phyloP scores from a whole-genome alignment of 176 grass and related monocot genomes.

The Hordeum marinum region DNA sequence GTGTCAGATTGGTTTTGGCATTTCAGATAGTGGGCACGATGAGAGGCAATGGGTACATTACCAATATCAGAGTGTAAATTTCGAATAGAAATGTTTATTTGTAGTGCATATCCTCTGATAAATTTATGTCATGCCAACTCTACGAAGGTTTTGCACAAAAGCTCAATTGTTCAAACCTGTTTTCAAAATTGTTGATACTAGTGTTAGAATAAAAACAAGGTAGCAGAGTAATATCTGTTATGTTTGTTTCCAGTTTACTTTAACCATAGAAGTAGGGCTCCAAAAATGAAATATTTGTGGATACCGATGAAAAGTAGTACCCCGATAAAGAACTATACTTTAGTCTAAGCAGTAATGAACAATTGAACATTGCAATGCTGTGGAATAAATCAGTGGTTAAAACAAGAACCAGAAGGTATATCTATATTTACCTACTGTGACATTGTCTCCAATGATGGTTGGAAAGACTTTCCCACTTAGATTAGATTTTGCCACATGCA shows the following conservation, averaged over 20 bases:
- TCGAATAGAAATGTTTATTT: background rate
- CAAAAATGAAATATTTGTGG: background rate
- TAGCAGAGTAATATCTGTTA: background rate
- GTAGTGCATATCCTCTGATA: background rate
- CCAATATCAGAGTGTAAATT: background rate
- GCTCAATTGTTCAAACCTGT: background rate
- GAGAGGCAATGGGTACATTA: background rate
- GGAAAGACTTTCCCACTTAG: slow-evolving; percentile 88
- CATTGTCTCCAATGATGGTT: slow-evolving; percentile 83
- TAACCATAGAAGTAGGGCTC: background rate
- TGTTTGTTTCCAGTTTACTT: background rate
- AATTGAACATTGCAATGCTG: background rate
- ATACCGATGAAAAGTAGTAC: background rate
- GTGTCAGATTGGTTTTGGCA: background rate
- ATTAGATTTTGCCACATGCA: slow-evolving; percentile 98
- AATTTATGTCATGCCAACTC: background rate
- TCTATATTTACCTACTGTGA: slow-evolving; percentile 88
- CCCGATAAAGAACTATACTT: background rate
- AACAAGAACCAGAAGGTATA: background rate
- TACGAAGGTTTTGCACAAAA: background rate
- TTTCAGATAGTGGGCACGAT: background rate
- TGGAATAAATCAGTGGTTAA: background rate
- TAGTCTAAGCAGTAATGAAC: slow-evolving; percentile 4
- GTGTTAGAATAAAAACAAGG: background rate
- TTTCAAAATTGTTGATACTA: background rate